Percentiles rank a stretch among this genome's conserved stretches.
phyloP scores from a whole-genome alignment of 495 filamentous ascomycete genomes.

The Penicillium coprophilum region DNA sequence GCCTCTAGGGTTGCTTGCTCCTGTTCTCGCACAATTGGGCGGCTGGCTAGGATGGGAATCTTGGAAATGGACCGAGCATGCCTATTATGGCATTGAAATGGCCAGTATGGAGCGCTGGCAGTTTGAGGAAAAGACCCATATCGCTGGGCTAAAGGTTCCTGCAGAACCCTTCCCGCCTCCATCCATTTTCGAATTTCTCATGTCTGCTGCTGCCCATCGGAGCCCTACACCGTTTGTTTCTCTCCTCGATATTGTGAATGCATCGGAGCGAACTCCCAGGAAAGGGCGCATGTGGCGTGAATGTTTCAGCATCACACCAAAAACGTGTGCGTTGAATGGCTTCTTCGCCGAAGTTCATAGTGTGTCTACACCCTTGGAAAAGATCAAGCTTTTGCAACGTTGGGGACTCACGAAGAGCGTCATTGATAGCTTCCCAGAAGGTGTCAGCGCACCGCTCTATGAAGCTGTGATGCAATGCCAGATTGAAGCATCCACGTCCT shows the following conservation, averaged over 20 bases:
- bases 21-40: slow-evolving; percentile 75
- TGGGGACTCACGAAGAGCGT: slow-evolving; percentile 45
- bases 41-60: slow-evolving; percentile 79
- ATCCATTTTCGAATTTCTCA: slow-evolving; percentile 68
- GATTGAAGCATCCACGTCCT: slow-evolving; percentile 72
- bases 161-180: slow-evolving; percentile 65
- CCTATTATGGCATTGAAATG: slow-evolving; percentile 71
- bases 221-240: slow-evolving; percentile 54
- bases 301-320: slow-evolving; percentile 56
- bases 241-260: slow-evolving; percentile 56
- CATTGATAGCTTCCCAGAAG: slow-evolving; percentile 79
- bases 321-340: slow-evolving; percentile 62
- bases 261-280: slow-evolving; percentile 36
- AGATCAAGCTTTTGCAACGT: slow-evolving; percentile 44
- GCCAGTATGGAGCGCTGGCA: slow-evolving; percentile 58
- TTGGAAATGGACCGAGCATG: slow-evolving; percentile 58
- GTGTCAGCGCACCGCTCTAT: slow-evolving; percentile 71
- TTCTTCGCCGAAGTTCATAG: slow-evolving; percentile 47
- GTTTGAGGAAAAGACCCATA: slow-evolving; percentile 55
- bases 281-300: slow-evolving; percentile 44
- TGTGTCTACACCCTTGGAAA: slow-evolving; percentile 34
- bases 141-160: slow-evolving; percentile 46
- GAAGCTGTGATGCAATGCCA: slow-evolving; percentile 84
- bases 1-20: slow-evolving; percentile 56
- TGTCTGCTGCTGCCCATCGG: slow-evolving; percentile 39